phyloP scores from a whole-genome alignment of 1,284 basidiomycete genomes.

The Papiliotrema laurentii region DNA sequence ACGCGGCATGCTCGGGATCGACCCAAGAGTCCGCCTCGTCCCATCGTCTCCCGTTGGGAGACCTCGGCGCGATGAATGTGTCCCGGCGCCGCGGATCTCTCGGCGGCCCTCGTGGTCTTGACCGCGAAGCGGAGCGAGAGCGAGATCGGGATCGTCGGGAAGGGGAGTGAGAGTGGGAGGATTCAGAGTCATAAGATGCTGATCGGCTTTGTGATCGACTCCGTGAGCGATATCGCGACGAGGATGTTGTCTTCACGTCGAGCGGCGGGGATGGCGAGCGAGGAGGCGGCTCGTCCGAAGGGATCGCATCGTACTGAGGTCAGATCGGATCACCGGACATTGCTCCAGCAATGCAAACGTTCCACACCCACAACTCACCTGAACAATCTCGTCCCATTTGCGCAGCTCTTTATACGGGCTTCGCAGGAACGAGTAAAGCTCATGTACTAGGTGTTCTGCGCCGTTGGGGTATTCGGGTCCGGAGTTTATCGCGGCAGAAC shows the following conservation, averaged over 20 bases:
- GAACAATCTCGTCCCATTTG: slow-evolving; percentile 71
- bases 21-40: slow-evolving; percentile 41
- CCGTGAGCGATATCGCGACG: too few relatives aligned
- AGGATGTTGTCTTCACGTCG: too few relatives aligned
- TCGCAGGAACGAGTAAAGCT: slow-evolving; percentile 76
- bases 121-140: slow-evolving; percentile 9
- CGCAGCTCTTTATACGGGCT: slow-evolving; percentile 76
- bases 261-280: slow-evolving; percentile 3
- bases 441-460: slow-evolving; percentile 86
- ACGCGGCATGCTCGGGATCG: slow-evolving; percentile 31
- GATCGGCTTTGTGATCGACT: slow-evolving; percentile 4
- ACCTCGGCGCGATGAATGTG: slow-evolving; percentile 22
- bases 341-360: background rate
- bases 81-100: slow-evolving; percentile 19
- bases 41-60: slow-evolving; percentile 30
- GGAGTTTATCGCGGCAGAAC: slow-evolving; percentile 46
- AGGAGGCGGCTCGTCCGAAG: background rate
- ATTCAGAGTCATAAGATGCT: background rate
- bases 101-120: slow-evolving; percentile 11
- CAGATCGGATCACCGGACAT: background rate
- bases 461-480: slow-evolving; percentile 59
- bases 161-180: slow-evolving; percentile 4
- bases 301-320: slow-evolving; percentile 33
- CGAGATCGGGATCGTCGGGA: slow-evolving; percentile 6
- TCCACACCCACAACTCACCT: slow-evolving; percentile 53